Evolutionary conservation across 495 filamentous ascomycete genomes (phyloP).

Genomic region (Amniculicola lignicola): DNA sequence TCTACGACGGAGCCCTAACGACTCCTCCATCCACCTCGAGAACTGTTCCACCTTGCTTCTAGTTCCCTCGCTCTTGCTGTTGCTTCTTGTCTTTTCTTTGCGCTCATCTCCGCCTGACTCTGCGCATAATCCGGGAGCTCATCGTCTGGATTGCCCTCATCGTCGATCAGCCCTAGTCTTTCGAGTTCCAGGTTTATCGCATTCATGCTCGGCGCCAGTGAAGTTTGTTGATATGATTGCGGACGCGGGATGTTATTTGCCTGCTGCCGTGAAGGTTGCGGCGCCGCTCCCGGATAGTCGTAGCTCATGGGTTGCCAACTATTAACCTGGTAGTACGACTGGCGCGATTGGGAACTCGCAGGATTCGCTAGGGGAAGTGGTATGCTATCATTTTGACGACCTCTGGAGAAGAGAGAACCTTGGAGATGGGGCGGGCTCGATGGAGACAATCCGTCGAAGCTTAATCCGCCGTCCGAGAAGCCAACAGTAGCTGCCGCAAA

Average conservation of each 20-base stretch:
- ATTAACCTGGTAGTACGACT: background rate
- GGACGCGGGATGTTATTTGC: conserved; percentile 13
- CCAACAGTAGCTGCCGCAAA: conserved; percentile 41
- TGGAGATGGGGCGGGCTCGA: conserved; percentile 22
- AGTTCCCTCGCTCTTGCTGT: conserved; percentile 37
- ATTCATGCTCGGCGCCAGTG: conserved; percentile 14
- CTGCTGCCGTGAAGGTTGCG: background rate
- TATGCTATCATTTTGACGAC: conserved; percentile 21
- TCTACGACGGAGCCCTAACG: conserved; percentile 3
- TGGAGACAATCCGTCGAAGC: conserved; percentile 18
- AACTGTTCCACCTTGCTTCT: conserved; percentile 35
- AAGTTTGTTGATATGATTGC: conserved; percentile 1
- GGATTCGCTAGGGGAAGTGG: conserved; percentile 20
- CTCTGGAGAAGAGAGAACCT: conserved; percentile 16
- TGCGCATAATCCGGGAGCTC: conserved; percentile 41
- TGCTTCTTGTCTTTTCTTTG: conserved; percentile 33
- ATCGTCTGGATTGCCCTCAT: conserved; percentile 32
- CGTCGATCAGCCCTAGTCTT: conserved; percentile 18
- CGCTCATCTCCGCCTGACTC: conserved; percentile 40
- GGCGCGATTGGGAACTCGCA: background rate
- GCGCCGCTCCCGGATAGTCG: conserved; percentile 6
- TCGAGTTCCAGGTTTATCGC: conserved; percentile 29
- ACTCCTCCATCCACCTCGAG: conserved; percentile 24
- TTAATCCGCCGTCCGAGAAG: conserved; percentile 16
- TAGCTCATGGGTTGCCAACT: conserved; percentile 21